These are phyloP conservation scores for Citropsis articulata DNA, from an alignment of 345 rosid species.

Conservation along the genomic window DNA sequence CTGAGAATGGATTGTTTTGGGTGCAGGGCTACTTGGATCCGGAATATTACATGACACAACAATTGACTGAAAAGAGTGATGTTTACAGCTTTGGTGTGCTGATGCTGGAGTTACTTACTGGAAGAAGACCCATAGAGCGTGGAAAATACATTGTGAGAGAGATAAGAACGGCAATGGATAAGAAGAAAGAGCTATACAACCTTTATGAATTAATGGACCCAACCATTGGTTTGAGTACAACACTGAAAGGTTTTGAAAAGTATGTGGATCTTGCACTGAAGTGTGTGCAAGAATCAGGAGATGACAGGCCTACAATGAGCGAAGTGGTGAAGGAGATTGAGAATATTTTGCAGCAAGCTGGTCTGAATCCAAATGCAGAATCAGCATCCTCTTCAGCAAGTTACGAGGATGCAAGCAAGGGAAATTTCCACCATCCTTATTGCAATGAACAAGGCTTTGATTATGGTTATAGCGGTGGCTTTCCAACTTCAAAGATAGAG, in stretches of 20 bases:
- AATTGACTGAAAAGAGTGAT: constrained; percentile 87
- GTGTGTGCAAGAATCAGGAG: constrained; percentile 62
- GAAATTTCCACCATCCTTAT: constrained; percentile 39
- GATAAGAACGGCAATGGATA: constrained; percentile 55
- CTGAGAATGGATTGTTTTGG: constrained; percentile 1
- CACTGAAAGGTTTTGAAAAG: constrained; percentile 55
- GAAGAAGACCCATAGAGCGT: constrained; percentile 68
- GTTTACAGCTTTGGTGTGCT: constrained; percentile 93
- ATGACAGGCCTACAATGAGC: constrained; percentile 67
- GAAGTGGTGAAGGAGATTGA: constrained; percentile 79
- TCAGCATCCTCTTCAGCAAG: constrained; percentile 55
- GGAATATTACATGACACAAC: constrained; percentile 92
- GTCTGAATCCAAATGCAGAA: constrained; percentile 53
- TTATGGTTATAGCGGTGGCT: constrained; percentile 46
- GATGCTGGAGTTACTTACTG: constrained; percentile 70
- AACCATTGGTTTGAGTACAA: constrained; percentile 37
- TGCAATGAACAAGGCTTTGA: constrained; percentile 35
- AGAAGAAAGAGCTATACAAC: constrained; percentile 49
- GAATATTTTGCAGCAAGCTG: constrained; percentile 55
- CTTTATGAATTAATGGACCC: constrained; percentile 69
- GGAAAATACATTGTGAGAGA: constrained; percentile 89
- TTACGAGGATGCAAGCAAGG: constrained; percentile 37
- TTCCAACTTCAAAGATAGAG: constrained; percentile 38
- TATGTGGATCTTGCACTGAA: constrained; percentile 62
- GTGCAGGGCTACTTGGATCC: constrained; percentile 88